Evolutionary conservation across 352 stramenopile species (phyloP).

Genomic region (Globisporangium spiculum): DNA sequence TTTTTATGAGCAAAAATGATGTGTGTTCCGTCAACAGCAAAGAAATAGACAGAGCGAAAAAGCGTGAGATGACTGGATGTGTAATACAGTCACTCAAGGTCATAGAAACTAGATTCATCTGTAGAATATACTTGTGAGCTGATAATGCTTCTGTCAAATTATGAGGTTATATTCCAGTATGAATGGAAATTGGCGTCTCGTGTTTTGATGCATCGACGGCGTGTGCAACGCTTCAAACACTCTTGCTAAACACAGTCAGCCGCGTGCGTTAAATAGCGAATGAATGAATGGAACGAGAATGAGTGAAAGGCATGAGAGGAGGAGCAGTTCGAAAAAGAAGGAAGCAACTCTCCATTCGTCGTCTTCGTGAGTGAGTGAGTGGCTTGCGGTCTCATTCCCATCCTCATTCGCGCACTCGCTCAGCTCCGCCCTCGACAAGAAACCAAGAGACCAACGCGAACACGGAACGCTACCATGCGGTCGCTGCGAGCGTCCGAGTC

Average conservation of each 20-base stretch:
- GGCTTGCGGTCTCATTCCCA: background rate
- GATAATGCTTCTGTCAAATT: background rate
- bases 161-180: background rate
- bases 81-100: background rate
- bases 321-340: conserved; percentile 10
- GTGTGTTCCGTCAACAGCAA: background rate
- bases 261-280: background rate
- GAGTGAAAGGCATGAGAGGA: background rate
- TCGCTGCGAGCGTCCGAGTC: conserved; percentile 5
- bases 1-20: background rate
- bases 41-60: conserved; percentile 4
- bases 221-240: conserved; percentile 4
- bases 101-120: background rate
- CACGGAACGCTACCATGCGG: background rate
- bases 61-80: background rate
- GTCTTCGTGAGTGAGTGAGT: background rate
- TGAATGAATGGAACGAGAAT: background rate
- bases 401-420: background rate
- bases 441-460: background rate
- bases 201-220: background rate
- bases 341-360: background rate
- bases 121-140: background rate
- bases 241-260: background rate
- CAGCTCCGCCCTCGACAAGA: background rate
- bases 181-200: background rate